Conservation (phyloP, 345 rosid species). For the Erysimum cheiranthoides region DNA sequence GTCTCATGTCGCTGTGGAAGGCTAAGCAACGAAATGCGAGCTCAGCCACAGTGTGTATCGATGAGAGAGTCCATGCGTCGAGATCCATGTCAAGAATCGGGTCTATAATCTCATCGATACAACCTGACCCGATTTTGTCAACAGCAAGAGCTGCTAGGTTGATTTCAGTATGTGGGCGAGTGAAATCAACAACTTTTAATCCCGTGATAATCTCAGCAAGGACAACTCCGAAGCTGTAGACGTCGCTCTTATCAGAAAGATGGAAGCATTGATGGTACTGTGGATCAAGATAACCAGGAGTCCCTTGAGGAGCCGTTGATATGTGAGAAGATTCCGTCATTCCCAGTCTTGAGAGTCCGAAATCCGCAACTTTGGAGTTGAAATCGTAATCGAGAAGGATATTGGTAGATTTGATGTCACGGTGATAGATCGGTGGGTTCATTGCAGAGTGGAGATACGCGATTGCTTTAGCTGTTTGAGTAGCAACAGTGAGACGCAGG, state of each 20-base stretch:
- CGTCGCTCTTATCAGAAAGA: slow-evolving; percentile 83
- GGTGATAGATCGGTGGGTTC: slow-evolving; percentile 91
- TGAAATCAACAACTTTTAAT: slow-evolving; percentile 89
- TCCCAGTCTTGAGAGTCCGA: slow-evolving; percentile 94
- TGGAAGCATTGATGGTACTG: slow-evolving; percentile 81
- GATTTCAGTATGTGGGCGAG: slow-evolving; percentile 79
- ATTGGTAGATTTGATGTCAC: slow-evolving; percentile 93
- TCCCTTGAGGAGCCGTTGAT: slow-evolving; percentile 94
- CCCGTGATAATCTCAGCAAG: slow-evolving; percentile 91
- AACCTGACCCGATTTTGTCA: slow-evolving; percentile 89
- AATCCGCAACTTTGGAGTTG: slow-evolving; percentile 94
- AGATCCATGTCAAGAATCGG: slow-evolving; percentile 65
- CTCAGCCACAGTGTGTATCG: slow-evolving; percentile 78
- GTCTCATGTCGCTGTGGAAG: slow-evolving; percentile 88
- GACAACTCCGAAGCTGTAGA: slow-evolving; percentile 94
- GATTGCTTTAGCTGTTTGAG: slow-evolving; percentile 89
- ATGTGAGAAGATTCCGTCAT: slow-evolving; percentile 75
- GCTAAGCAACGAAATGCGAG: slow-evolving; percentile 93
- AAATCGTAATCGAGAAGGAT: slow-evolving; percentile 78
- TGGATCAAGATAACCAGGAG: slow-evolving; percentile 91
- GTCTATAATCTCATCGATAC: slow-evolving; percentile 85
- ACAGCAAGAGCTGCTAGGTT: slow-evolving; percentile 86
- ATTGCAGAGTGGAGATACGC: slow-evolving; percentile 87
- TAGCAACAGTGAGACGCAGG: slow-evolving; percentile 70
- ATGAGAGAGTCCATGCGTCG: slow-evolving; percentile 94